A percentile compares a stretch with the other conserved stretches of the same genome.
Evolutionary conservation across 208 protist species (phyloP).

Genomic region (Crithidia mellificae): DNA sequence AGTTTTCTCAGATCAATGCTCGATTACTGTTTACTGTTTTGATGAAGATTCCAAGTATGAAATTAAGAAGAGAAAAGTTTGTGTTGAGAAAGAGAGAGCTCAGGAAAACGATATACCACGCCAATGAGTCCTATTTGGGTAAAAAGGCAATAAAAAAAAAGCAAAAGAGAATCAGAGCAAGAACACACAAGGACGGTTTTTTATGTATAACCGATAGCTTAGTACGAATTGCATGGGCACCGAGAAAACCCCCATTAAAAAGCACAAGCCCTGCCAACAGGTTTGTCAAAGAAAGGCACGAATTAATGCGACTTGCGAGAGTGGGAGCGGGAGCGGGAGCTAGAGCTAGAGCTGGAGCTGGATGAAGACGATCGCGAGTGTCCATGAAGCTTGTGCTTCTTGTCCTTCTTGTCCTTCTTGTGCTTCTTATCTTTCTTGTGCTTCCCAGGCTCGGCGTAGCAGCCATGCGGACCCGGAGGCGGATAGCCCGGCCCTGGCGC

Average conservation of each 20-base stretch:
- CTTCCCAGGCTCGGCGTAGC: constrained; percentile 1
- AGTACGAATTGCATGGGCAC: too few species aligned
- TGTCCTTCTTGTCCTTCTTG: constrained; percentile 21
- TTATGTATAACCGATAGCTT: too few species aligned
- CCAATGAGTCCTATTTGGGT: too few species aligned
- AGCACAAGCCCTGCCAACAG: too few species aligned
- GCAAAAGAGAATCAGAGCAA: not conserved
- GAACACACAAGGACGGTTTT: not conserved
- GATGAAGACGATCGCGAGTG: constrained; percentile 9
- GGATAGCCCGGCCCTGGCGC: not conserved
- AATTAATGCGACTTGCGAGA: constrained; percentile 15
- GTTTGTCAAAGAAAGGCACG: constrained; percentile 2
- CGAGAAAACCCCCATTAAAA: not conserved
- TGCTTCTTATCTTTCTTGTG: constrained; percentile 9
- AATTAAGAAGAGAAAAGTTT: too few species aligned
- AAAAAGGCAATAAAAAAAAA: constrained; percentile 7
- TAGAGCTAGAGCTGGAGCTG: too few species aligned
- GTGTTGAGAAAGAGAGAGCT: too few species aligned
- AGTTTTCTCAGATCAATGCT: too few species aligned
- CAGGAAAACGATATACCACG: too few species aligned
- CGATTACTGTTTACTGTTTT: too few species aligned
- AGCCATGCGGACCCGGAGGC: not conserved
- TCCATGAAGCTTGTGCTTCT: constrained; percentile 16
- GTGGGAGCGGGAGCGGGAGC: constrained; percentile 11
- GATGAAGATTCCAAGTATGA: too few species aligned